Evolutionary conservation across 257 asterid genomes (phyloP).

Genomic region (Hygrophila difformis): DNA sequence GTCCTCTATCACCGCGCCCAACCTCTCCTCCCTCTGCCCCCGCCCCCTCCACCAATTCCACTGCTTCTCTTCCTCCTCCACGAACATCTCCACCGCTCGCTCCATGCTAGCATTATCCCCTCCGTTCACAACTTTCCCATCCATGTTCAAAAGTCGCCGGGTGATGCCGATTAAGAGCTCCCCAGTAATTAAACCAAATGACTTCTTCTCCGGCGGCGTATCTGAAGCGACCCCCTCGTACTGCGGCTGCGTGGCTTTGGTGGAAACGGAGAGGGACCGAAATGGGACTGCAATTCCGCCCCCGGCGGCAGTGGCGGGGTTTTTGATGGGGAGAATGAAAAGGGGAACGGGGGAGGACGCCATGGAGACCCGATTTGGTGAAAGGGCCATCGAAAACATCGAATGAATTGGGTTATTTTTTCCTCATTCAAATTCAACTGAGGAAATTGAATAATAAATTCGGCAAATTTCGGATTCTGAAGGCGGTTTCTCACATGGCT

Average conservation of each 20-base stretch:
- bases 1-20: conserved; percentile 68
- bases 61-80: conserved; percentile 34
- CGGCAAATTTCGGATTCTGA: no score
- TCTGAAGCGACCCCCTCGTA: conserved; percentile 17
- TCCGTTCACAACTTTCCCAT: conserved; percentile 16
- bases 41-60: conserved; percentile 51
- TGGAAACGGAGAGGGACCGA: conserved; percentile 36
- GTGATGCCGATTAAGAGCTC: conserved; percentile 83
- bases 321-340: conserved; percentile 23
- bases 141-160: conserved; percentile 42
- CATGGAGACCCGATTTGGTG: conserved; percentile 24
- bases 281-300: conserved; percentile 22
- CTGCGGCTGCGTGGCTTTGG: conserved; percentile 41
- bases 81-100: conserved; percentile 32
- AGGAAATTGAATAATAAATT: no score
- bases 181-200: conserved; percentile 78
- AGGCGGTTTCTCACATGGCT: no score
- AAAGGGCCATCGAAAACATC: conserved; percentile 12
- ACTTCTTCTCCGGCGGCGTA: conserved; percentile 41
- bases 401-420: no score
- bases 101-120: conserved; percentile 18
- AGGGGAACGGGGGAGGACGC: conserved; percentile 34
- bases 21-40: conserved; percentile 50
- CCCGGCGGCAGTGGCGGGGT: conserved; percentile 11
- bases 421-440: no score